Base-by-base conservation (phyloP, 345 rosid genomes). In the Balakata baccata region DNA sequence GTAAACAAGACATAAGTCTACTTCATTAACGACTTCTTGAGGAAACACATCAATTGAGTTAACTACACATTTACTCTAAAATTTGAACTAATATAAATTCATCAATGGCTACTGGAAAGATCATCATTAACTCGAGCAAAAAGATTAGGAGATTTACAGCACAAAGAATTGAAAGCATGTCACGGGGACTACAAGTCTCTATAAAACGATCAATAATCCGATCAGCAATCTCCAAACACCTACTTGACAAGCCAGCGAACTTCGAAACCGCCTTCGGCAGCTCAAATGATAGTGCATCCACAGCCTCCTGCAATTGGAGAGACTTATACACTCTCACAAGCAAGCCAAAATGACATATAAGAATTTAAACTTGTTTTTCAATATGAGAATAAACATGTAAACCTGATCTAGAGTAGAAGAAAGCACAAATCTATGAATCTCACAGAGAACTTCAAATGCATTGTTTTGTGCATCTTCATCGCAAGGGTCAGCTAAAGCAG, bases 111-210 rank as follows among this genome's bases (percentile, higher is more conserved):
- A 46, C 38, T 13, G n/a, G 25, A 60, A 16, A 45, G 52, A 47
- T 61, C 60, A 25, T 16, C 52, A 45, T 20, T 13, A 22, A 66
- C 9, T 50, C 8, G 25, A 52, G 46, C 7, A 6, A 66, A 72
- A 38, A 10, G 57, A 14, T 23, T 47, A 23, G 57, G 70, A 20
- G 16, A 68, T 8, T 49, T 74, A 92, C 98, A 97, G 87, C 98
- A 41, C 95, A 94, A 70, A 94, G 86, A 86, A 94, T 73, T 41
- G 91, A 69, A 81, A 87, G 86, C 98, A 94, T 89, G 79, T 94
- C 98, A 37, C 95, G 86, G 0, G 98, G 98, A 81, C 77, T 88
- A 72, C 97, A 88, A 50, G 47, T 80, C 77, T 68, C 82, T 73
- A 85, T 78, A 68, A 90, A 85, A 57, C 68, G 79, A 80, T 83